phyloP scores from a whole-genome alignment of 305 asterid genomes.

The Andrographis paniculata region DNA sequence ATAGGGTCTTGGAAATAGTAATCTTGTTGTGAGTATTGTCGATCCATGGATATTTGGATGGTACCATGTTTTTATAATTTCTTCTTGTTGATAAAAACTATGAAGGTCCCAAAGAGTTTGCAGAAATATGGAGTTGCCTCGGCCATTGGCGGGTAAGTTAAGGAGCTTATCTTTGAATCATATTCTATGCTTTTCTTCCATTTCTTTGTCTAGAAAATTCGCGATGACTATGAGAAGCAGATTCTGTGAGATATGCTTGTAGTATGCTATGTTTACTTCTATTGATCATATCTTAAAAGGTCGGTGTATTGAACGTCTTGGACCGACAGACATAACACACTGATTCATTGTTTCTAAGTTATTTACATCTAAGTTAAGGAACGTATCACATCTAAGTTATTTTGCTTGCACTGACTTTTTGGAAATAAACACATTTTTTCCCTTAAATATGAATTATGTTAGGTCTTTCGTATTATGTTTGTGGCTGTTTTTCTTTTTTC shows the following conservation, averaged over 20 bases:
- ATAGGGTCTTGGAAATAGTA: too few relatives aligned
- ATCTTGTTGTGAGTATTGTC: neutral
- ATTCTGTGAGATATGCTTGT: neutral
- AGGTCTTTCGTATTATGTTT: neutral
- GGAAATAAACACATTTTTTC: conserved; percentile 2
- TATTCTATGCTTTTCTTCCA: neutral
- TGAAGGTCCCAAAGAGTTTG: conserved; percentile 73
- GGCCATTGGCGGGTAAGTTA: conserved; percentile 74
- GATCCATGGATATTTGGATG: neutral
- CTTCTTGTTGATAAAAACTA: conserved; percentile 2
- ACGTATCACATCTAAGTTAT: neutral
- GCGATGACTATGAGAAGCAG: neutral
- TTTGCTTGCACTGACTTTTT: conserved; percentile 10
- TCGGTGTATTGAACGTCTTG: neutral
- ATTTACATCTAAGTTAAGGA: too few relatives aligned
- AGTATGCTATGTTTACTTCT: neutral
- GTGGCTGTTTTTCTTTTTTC: too few relatives aligned
- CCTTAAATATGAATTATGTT: neutral
- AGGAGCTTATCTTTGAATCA: neutral
- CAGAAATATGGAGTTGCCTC: conserved; percentile 74
- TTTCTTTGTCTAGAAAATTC: neutral
- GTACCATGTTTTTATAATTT: conserved; percentile 4
- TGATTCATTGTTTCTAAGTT: too few relatives aligned
- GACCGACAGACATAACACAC: neutral
- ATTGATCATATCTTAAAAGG: neutral